Conservation (phyloP, 495 filamentous ascomycete species). For the Aspergillus panamensis region DNA sequence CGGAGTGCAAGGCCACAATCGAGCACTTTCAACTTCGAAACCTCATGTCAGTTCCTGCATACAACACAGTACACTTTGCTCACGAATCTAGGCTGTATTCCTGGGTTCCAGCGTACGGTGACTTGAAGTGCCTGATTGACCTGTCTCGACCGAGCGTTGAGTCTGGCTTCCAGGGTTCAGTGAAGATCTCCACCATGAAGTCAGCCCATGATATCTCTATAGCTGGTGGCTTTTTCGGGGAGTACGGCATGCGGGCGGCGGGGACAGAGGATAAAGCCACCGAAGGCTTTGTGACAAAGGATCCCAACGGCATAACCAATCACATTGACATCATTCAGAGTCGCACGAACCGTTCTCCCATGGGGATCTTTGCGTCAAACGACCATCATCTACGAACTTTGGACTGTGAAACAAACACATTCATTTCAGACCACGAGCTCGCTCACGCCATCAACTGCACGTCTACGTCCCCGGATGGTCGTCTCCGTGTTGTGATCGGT, state of each 20-base stretch:
- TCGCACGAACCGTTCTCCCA: slow-evolving; percentile 57
- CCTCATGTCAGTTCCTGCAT: slow-evolving; percentile 67
- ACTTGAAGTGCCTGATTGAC: slow-evolving; percentile 56
- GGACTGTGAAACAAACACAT: slow-evolving; percentile 65
- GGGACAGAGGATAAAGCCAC: slow-evolving; percentile 41
- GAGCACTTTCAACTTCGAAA: slow-evolving; percentile 91
- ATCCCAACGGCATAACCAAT: slow-evolving; percentile 77
- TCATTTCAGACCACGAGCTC: slow-evolving; percentile 58
- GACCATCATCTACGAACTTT: slow-evolving; percentile 73
- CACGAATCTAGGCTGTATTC: slow-evolving; percentile 53
- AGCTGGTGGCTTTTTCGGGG: slow-evolving; percentile 76
- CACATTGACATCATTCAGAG: slow-evolving; percentile 69
- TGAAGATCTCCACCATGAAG: slow-evolving; percentile 68
- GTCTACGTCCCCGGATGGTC: slow-evolving; percentile 71
- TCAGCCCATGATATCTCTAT: slow-evolving; percentile 65
- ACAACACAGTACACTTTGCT: slow-evolving; percentile 76
- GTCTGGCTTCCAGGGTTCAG: slow-evolving; percentile 34
- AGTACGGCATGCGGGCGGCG: slow-evolving; percentile 66
- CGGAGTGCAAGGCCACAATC: slow-evolving; percentile 58
- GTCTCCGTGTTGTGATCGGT: slow-evolving; percentile 75
- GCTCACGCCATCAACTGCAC: slow-evolving; percentile 79
- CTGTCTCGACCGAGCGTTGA: slow-evolving; percentile 49
- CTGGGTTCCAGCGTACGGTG: slow-evolving; percentile 40
- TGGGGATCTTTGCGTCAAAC: slow-evolving; percentile 80
- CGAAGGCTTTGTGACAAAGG: slow-evolving; percentile 63